Base-by-base conservation (phyloP, 805 yeast species). In the Scheffersomyces coipomensis region DNA sequence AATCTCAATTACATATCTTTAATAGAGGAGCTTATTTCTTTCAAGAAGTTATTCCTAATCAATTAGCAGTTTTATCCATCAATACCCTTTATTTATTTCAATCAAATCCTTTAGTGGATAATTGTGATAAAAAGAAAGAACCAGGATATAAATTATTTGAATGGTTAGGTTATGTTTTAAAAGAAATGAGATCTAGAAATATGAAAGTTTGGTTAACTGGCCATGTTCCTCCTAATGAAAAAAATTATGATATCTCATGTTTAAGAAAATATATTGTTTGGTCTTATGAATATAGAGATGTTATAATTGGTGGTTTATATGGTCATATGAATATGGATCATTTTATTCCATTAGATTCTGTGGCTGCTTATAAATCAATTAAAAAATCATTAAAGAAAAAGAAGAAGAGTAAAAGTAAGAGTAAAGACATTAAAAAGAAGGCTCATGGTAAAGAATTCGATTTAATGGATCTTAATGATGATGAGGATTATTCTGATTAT, bases 241-340 rank as follows among this genome's bases (percentile, higher is more conserved):
- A 87, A 58, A 88, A 88, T 57, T 79, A 76, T 44, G 95, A 88
- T 51, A 67, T 73, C 15, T 71, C 83, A 31, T 88, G 96, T 55
- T 80, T 77, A 48, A 69, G 88, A 35, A 87, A 87, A 58, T 83
- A 80, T 60, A 76, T 85, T 18, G 72, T 81, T n/a, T 88, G 95
- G 95, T 63, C 81, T 25, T 79, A 86, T 52, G 96, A 87, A 56
- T 88, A 83, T 56, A 71, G 95, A 47, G 96, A 88, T 57, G 76
- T 88, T 29, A 84, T 88, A 19, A 70, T 88, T 45, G 96, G 96
- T 15, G 88, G 90, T 9, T 63, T 88, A 22, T 88, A 76, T 57
- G 96, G 96, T 0, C 96, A 88, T 56, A 88, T 88, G 96, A 88
- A 88, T 60, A 69, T 87, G 39, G 96, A 88, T 56, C 96, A 88